Conservation (phyloP, 106 monocot species). For the Platanthera zijinensis region DNA sequence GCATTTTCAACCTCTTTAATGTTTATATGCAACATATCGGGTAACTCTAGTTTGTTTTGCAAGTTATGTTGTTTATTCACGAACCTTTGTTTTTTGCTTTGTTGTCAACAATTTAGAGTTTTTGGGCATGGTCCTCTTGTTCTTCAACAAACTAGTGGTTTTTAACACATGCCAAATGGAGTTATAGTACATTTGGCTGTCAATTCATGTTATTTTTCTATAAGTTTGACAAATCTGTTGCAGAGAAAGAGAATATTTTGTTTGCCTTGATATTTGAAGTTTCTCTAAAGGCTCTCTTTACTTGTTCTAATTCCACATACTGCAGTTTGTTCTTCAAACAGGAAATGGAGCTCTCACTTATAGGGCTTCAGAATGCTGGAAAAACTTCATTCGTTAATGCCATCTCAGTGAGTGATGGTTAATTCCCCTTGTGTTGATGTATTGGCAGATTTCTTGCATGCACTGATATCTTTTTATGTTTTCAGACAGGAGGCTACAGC, state of each 20-base stretch:
- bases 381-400: conserved; percentile 96
- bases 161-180: not conserved
- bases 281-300: not conserved
- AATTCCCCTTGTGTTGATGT: not conserved
- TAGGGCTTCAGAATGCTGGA: conserved; percentile 97
- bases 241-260: not conserved
- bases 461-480: not conserved
- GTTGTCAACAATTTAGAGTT: too few species aligned
- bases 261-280: not conserved
- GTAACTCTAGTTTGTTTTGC: too few species aligned
- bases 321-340: conserved; percentile 91
- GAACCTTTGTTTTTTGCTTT: too few species aligned
- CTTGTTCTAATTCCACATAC: conserved; percentile 8
- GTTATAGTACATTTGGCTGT: not conserved
- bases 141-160: not conserved
- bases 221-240: not conserved
- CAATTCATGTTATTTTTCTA: not conserved
- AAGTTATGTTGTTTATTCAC: too few species aligned
- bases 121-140: not conserved
- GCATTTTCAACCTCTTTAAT: too few species aligned
- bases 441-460: conserved; percentile 4
- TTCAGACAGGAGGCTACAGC: conserved; percentile 88
- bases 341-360: conserved; percentile 96
- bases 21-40: too few species aligned
- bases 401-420: conserved; percentile 59